Evolutionary conservation across 2,329 filamentous ascomycete genomes (phyloP).

Genomic region (Fusarium napiforme): DNA sequence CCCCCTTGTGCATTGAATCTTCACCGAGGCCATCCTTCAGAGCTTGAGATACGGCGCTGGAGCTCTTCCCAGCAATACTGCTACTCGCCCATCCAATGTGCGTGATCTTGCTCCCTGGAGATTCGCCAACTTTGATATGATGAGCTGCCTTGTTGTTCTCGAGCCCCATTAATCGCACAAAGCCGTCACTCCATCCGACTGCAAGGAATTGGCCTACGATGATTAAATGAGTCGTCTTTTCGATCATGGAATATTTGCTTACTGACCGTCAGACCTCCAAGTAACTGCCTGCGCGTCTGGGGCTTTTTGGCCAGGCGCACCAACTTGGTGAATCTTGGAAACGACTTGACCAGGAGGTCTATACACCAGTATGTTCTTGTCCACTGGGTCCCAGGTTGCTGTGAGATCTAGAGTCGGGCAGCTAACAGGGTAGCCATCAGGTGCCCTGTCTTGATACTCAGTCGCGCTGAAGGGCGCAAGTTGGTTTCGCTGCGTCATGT

Average conservation of each 20-base stretch:
- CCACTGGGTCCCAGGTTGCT: conserved; percentile 73
- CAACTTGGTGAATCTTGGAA: conserved; percentile 61
- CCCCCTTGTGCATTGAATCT: conserved; percentile 8
- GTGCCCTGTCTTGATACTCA: conserved; percentile 64
- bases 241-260: background rate
- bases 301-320: conserved; percentile 53
- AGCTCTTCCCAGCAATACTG: conserved; percentile 48
- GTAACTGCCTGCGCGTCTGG: conserved; percentile 61
- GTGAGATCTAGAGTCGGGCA: conserved; percentile 88
- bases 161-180: conserved; percentile 78
- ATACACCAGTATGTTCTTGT: conserved; percentile 78
- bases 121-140: conserved; percentile 68
- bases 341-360: conserved; percentile 79
- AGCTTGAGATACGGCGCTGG: conserved; percentile 13
- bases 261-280: conserved; percentile 76
- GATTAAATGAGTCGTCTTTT: background rate
- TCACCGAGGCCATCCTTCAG: conserved; percentile 26
- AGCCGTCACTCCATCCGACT: conserved; percentile 84
- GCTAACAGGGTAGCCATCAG: conserved; percentile 72
- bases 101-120: conserved; percentile 56
- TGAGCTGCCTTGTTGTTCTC: conserved; percentile 86
- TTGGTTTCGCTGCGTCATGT: conserved; percentile 46
- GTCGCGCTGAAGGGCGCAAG: conserved; percentile 67
- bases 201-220: conserved; percentile 77
- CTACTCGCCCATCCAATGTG: conserved; percentile 66